These are phyloP conservation scores for Globisporangium uncinulatum DNA, from an alignment of 352 stramenopile species.

Conservation along the genomic window DNA sequence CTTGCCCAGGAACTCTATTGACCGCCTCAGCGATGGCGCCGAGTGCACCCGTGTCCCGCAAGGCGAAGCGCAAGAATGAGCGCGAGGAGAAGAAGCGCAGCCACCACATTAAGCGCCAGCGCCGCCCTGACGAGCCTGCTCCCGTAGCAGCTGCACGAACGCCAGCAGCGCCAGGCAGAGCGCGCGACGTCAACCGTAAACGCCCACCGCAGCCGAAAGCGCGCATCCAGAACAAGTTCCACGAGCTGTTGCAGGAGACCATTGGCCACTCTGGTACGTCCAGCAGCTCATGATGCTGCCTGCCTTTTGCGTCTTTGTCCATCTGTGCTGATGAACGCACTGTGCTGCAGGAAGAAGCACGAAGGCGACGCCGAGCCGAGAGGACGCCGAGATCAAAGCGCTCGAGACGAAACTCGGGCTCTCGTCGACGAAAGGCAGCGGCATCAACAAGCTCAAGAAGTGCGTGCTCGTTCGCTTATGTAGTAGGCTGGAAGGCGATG, in stretches of 20 bases:
- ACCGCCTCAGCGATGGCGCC: conserved; percentile 14
- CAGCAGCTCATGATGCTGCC: conserved; percentile 4
- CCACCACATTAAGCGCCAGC: conserved; percentile 48
- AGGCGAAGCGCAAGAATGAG: conserved; percentile 75
- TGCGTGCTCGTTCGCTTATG: conserved; percentile 15
- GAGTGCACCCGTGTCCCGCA: conserved; percentile 36
- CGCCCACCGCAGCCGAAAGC: conserved; percentile 6
- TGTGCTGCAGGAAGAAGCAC: conserved; percentile 13
- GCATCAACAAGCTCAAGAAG: conserved; percentile 65
- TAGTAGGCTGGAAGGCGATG: not conserved
- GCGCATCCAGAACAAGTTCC: conserved; percentile 67
- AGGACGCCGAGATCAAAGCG: conserved; percentile 66
- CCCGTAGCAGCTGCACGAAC: not conserved
- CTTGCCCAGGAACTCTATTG: not conserved
- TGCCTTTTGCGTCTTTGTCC: not conserved
- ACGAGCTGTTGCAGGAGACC: conserved; percentile 69
- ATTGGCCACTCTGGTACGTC: conserved; percentile 29
- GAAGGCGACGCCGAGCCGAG: conserved; percentile 23
- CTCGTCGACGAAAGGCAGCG: conserved; percentile 33
- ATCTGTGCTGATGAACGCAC: not conserved
- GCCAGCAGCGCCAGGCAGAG: conserved; percentile 2
- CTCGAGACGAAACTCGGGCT: conserved; percentile 71
- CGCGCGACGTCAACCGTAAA: conserved; percentile 1
- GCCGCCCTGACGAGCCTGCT: conserved; percentile 12
- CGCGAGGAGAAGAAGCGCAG: conserved; percentile 74